phyloP scores from a whole-genome alignment of 768 basidiomycete species.

The Glaciozyma martinii region DNA sequence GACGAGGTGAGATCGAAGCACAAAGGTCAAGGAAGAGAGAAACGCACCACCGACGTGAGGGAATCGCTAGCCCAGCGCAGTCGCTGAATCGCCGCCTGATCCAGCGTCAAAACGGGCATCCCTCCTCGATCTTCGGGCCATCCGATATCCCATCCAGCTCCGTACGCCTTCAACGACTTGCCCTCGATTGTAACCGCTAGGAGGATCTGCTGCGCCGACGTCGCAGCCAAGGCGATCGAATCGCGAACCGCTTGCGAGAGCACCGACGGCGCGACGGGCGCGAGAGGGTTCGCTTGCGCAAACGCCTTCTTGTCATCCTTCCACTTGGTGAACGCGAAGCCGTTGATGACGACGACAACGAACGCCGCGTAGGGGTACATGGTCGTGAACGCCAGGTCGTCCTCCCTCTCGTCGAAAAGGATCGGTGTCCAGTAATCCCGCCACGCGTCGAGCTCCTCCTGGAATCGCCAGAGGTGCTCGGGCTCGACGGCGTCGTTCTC shows the following conservation, averaged over 20 bases:
- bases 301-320: constrained; percentile 12
- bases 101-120: constrained; percentile 4
- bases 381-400: constrained; percentile 12
- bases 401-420: background rate
- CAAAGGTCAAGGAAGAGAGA: background rate
- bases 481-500: constrained; percentile 15
- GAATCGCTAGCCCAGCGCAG: constrained; percentile 24
- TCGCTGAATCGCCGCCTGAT: constrained; percentile 8
- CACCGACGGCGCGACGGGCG: background rate
- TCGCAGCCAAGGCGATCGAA: constrained; percentile 7
- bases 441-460: constrained; percentile 23
- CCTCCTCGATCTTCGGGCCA: no score
- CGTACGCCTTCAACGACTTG: background rate
- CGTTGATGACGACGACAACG: constrained; percentile 14
- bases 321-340: constrained; percentile 27
- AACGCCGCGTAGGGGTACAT: constrained; percentile 27
- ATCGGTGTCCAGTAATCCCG: constrained; percentile 26
- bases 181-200: constrained; percentile 13
- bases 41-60: constrained; percentile 28
- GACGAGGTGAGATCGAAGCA: background rate
- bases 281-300: background rate
- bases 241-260: constrained; percentile 11
- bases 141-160: constrained; percentile 1
- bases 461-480: constrained; percentile 8
- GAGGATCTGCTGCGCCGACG: constrained; percentile 20